phyloP scores from a whole-genome alignment of 2,329 filamentous ascomycete species.

The Alternaria gansuensis region DNA sequence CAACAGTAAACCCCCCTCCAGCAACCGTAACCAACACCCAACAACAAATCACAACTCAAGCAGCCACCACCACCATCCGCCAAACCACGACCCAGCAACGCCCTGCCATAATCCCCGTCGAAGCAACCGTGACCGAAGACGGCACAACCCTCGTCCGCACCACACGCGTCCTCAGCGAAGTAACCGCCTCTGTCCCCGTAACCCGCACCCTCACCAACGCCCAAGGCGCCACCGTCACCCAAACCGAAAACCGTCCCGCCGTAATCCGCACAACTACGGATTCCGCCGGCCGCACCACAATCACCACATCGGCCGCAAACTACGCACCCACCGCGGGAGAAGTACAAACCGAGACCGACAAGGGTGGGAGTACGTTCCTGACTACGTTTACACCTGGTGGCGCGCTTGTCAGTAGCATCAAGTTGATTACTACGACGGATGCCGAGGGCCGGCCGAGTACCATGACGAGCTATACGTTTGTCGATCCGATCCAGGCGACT shows the following conservation, averaged over 20 bases:
- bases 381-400: constrained; percentile 59
- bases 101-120: constrained; percentile 50
- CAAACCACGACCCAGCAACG: constrained; percentile 25
- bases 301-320: constrained; percentile 46
- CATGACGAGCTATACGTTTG: constrained; percentile 57
- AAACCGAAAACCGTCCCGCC: constrained; percentile 52
- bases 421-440: constrained; percentile 50
- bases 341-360: constrained; percentile 57
- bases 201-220: constrained; percentile 53
- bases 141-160: constrained; percentile 52
- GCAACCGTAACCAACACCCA: constrained; percentile 3
- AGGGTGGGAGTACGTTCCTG: constrained; percentile 53
- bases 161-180: constrained; percentile 53
- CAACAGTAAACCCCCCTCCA: constrained; percentile 8
- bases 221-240: constrained; percentile 49
- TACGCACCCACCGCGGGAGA: constrained; percentile 50
- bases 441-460: constrained; percentile 48
- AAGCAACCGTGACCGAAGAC: constrained; percentile 51
- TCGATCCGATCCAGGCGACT: constrained; percentile 47
- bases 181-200: constrained; percentile 52
- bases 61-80: constrained; percentile 14
- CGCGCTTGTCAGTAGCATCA: constrained; percentile 53
- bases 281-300: constrained; percentile 50
- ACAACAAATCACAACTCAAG: background rate
- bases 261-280: constrained; percentile 53